Evolutionary conservation across 2,329 filamentous ascomycete genomes (phyloP), one percentile per base, ranked within the genome.

Genomic region (Clarireedia monteithiana): DNA sequence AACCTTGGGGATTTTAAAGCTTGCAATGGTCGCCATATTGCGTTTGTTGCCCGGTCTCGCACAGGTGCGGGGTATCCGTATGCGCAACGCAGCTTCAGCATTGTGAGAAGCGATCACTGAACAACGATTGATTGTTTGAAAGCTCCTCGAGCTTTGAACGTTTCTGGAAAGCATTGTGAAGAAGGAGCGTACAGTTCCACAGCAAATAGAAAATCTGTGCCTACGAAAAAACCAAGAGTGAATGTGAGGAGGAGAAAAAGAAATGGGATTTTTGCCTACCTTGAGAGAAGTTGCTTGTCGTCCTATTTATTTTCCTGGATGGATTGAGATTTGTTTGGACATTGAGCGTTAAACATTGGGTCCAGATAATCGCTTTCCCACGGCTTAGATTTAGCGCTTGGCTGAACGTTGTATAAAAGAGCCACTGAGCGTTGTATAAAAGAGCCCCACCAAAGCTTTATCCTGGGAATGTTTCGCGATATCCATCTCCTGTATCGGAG

Each of bases 1-100:
- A 65, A 96, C 83, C 61, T 84, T 84, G 50, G 94, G 94, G 51
- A 91, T 82, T 77, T 89, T 92, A 81, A 96, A 97, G 59, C 83
- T 80, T 50, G 91, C 91, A 61, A 95, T 61, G 6, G 65, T 67
- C 20, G 65, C 64, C 62, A 66, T 60, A 7, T 62, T 64, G 52
- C 53, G 50, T 50, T 24, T 59, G 15, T 45, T 36, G 17, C 26
- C 39, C 50, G 46, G 49, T 44, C 39, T 50, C 23, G 53, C 39
- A 27, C 53, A 36, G 27, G 39, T 55, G 63, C 65, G 64, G 63
- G 63, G 64, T 62, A 61, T 48, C n/a, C 49, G 40, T 34, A 58
- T 38, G 57, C 42, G 55, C 49, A 56, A 53, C 24, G 59, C 46
- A 48, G 57, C 48, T 56, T 64, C 53, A 55, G 46, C 50, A 50